Base-by-base conservation (phyloP, 495 filamentous ascomycete species). In the Lineolata rhizophorae region DNA sequence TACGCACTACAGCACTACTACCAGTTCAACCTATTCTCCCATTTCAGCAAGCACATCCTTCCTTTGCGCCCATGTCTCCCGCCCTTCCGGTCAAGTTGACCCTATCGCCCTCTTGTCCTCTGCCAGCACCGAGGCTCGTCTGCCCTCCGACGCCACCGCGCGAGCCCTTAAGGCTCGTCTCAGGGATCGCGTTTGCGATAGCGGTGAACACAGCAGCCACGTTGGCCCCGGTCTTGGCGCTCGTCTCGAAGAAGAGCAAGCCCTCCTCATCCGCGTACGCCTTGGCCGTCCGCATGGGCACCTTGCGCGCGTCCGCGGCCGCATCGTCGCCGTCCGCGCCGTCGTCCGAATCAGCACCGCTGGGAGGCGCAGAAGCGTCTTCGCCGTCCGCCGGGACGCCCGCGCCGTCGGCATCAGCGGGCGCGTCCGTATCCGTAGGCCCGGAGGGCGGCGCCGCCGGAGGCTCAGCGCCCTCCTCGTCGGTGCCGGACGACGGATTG, bases 121-220 rank as follows among this genome's bases (percentile, higher is more conserved):
- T 5, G 59, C 58, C 57, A 12, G 37, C 36, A 34, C 42, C 50
- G 9, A 56, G 39, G 33, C 47, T 54, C 26, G 52, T 47, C 44
- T 57, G 54, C 1, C 41, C 54, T 12, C 46, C 53, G 15, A 64
- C 64, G 21, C 62, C 64, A 18, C 72, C 62, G 29, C 81, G 68
- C 22, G 73, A 64, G 21, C 74, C 81, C 67, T 94, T 95, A 54
- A 95, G 60, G 39, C 76, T 87, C 38, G 81, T 87, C 56, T 95
- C 87, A 1, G 87, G 85, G 37, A 95, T 95, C 17, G 83, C 80
- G 47, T 92, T 91, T 35, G 85, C 85, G 49, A 95, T 94, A n/a
- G 85, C 84, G 28, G 85, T 92, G 52, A 97, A 97, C 15, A 97
- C 87, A 41, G 87, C 84, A 39, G 74, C 68, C 19, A 97, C 87